Evolutionary conservation across 176 grass and related monocot species (phyloP).

Genomic region (Aegilops bicornis): DNA sequence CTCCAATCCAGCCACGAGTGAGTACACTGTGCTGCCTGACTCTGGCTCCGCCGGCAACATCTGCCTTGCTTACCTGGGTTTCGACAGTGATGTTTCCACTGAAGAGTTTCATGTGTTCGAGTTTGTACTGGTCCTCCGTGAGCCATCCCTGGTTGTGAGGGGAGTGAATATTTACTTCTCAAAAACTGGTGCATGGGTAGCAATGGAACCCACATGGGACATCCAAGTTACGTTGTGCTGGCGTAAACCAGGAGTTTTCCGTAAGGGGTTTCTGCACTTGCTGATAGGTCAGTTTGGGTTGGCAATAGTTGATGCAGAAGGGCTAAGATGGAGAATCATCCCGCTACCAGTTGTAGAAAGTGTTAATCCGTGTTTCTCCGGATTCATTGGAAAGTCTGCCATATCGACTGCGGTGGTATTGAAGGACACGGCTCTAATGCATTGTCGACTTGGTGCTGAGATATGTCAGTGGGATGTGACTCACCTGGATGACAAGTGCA

Average conservation of each 20-base stretch:
- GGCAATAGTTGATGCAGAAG: neutral
- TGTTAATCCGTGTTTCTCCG: too few relatives aligned
- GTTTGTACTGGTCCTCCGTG: neutral
- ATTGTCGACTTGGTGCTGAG: neutral
- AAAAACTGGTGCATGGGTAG: neutral
- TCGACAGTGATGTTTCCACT: neutral
- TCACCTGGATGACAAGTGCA: too few relatives aligned
- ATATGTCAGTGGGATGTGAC: too few relatives aligned
- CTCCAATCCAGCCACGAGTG: too few relatives aligned
- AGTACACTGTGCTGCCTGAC: too few relatives aligned
- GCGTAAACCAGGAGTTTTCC: neutral
- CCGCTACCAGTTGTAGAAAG: too few relatives aligned
- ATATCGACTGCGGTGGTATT: neutral
- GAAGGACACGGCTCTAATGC: neutral
- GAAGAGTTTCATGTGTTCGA: neutral
- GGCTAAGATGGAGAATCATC: neutral
- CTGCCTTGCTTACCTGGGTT: neutral
- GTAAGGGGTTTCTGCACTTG: neutral
- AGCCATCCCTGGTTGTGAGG: too few relatives aligned
- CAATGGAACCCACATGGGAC: neutral
- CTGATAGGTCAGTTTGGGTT: neutral
- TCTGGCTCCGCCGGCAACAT: too few relatives aligned
- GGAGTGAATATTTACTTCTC: neutral
- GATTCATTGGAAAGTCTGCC: neutral
- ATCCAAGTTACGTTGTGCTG: neutral